Conservation (phyloP, 2,329 filamentous ascomycete genomes). For the Talaromyces sp. region DNA sequence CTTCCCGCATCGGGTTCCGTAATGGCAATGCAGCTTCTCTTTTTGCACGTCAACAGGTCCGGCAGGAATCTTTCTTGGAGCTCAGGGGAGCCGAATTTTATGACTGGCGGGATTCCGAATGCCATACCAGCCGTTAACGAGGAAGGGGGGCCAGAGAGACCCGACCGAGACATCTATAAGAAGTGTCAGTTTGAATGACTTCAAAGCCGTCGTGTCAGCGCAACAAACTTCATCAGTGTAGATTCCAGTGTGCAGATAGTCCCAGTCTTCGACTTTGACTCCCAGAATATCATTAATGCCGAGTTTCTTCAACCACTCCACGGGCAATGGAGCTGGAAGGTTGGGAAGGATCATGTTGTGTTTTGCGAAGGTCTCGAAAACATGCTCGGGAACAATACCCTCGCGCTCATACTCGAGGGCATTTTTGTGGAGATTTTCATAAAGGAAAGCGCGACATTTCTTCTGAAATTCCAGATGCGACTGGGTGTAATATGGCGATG, state of each 20-base stretch:
- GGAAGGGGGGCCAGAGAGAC: slow-evolving; percentile 57
- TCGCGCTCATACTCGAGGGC: slow-evolving; percentile 65
- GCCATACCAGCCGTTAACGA: slow-evolving; percentile 67
- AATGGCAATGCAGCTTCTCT: slow-evolving; percentile 68
- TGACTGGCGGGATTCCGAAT: slow-evolving; percentile 64
- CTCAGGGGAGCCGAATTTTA: slow-evolving; percentile 59
- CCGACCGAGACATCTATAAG: slow-evolving; percentile 56
- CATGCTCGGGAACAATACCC: slow-evolving; percentile 57
- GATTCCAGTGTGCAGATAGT: slow-evolving; percentile 64
- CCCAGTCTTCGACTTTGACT: slow-evolving; percentile 66
- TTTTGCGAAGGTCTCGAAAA: slow-evolving; percentile 59
- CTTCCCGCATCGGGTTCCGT: slow-evolving; percentile 70
- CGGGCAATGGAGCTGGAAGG: slow-evolving; percentile 62
- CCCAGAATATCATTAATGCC: slow-evolving; percentile 63
- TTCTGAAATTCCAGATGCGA: slow-evolving; percentile 63
- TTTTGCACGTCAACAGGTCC: slow-evolving; percentile 60
- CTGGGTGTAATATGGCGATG: slow-evolving; percentile 64
- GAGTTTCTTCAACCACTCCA: slow-evolving; percentile 59
- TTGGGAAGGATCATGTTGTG: slow-evolving; percentile 66
- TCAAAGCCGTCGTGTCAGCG: not conserved
- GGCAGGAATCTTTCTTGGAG: slow-evolving; percentile 63
- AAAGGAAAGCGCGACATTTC: slow-evolving; percentile 60
- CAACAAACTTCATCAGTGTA: slow-evolving; percentile 57
- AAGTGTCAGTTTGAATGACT: not conserved
- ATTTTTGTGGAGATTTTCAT: slow-evolving; percentile 55